These are phyloP conservation scores for Botrytis aclada DNA, from an alignment of 2,329 filamentous ascomycete species.

Conservation along the genomic window DNA sequence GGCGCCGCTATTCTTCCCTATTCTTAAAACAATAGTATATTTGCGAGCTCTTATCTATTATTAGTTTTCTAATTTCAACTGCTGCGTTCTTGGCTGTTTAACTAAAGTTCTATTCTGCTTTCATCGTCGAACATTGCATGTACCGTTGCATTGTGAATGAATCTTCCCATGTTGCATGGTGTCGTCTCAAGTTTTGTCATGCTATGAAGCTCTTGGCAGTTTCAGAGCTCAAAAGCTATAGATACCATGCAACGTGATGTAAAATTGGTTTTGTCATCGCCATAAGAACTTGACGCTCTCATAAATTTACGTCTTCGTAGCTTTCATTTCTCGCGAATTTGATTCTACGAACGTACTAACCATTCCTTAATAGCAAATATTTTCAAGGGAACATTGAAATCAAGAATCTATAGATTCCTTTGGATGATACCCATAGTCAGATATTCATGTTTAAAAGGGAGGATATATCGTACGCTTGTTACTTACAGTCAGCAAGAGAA, in stretches of 20 bases:
- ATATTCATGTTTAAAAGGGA: background rate
- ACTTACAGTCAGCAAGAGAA: background rate
- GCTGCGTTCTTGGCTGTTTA: accelerated
- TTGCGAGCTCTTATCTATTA: background rate
- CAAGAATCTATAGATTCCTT: background rate
- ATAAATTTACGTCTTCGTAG: accelerated
- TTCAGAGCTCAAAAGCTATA: background rate
- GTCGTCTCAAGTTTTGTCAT: background rate
- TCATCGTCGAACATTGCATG: background rate
- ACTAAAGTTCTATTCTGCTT: background rate
- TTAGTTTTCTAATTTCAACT: background rate
- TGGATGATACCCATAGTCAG: background rate
- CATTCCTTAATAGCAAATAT: background rate
- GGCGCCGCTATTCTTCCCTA: background rate
- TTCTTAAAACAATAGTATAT: background rate
- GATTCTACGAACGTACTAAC: accelerated
- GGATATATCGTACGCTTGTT: background rate
- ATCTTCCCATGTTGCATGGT: background rate
- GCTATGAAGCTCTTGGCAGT: background rate
- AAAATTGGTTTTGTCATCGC: no score
- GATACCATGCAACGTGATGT: background rate
- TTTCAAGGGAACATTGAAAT: no score
- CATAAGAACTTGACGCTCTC: background rate
- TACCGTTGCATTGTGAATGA: background rate
- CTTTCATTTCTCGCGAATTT: background rate